Base-by-base conservation (phyloP, 306 rosid genomes). In the Citrullus amarus region DNA sequence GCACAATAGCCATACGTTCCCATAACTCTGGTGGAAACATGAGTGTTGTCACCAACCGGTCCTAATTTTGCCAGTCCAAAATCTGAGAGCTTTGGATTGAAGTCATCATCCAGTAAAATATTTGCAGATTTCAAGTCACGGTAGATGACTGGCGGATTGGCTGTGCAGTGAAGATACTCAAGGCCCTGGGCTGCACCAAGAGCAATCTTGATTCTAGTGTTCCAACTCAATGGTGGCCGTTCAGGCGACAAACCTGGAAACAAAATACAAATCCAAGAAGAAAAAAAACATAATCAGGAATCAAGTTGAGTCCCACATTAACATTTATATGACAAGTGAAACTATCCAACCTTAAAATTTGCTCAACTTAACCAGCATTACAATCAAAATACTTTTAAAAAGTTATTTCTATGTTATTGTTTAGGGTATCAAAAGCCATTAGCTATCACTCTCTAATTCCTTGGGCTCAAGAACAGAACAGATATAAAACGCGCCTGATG, bases 11-110 rank as follows among this genome's bases (percentile, higher is more conserved):
- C 93, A 67, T 89, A 86, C 61, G 93, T 89, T 78, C 93, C 93
- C 93, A 89, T 88, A 77, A 89, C 93, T 85, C 93, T 86, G 6
- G 98, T 94, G 71, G 98, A 94, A 80, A 94, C 98, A 84, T 94
- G 98, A 28, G 98, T 92, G 25, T 89, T 90, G 80, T 94, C 97
- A 15, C 98, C 98, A 46, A 92, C 98, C 51, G 98, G 97, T 74
- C 94, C 97, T 53, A 92, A 89, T 80, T 94, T 94, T 16, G 98
- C 98, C 48, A 94, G 93, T 65, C 98, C 98, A 78, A 94, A 95
- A 83, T 95, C 98, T 3, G 98, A 95, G 61, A 95, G 92, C 82
- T 91, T 95, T 11, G 97, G 96, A 76, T 86, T 83, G 84, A 92
- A 95, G 69, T 90, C 88, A 63, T 86, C 77, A 77, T 92, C 98